These are phyloP conservation scores for Jamesozyma gamospora DNA, from an alignment of 805 yeast species.

Conservation along the genomic window DNA sequence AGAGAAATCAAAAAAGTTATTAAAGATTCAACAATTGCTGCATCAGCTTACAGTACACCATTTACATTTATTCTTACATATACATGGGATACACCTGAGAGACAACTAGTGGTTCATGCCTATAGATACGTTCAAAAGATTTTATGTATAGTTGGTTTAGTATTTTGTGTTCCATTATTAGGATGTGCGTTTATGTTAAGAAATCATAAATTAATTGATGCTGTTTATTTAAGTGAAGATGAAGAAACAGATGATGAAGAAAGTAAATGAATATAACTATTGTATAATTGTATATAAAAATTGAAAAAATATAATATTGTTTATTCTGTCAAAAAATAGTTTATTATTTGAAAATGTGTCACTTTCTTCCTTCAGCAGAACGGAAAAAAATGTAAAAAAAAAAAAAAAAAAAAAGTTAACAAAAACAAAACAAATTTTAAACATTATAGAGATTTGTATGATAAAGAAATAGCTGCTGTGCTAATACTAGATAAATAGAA, in stretches of 20 bases:
- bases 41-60: constrained; percentile 42
- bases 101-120: constrained; percentile 43
- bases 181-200: constrained; percentile 40
- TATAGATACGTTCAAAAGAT: constrained; percentile 48
- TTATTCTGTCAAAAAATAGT: no score
- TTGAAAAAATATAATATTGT: no score
- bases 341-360: no score
- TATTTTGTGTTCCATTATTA: constrained; percentile 46
- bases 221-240: constrained; percentile 10
- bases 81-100: constrained; percentile 51
- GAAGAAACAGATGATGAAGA: not conserved
- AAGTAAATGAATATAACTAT: no score
- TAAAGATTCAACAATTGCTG: constrained; percentile 26
- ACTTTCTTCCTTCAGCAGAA: no score
- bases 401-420: no score
- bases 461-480: no score
- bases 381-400: no score
- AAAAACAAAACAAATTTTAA: no score
- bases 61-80: constrained; percentile 36
- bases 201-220: constrained; percentile 36
- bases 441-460: no score
- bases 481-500: no score
- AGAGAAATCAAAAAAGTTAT: constrained; percentile 32
- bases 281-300: no score
- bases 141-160: constrained; percentile 43